Percentiles rank a stretch among this genome's conserved stretches.
phyloP scores from a whole-genome alignment of 2,329 filamentous ascomycete species.

The Colletotrichum viniferum region DNA sequence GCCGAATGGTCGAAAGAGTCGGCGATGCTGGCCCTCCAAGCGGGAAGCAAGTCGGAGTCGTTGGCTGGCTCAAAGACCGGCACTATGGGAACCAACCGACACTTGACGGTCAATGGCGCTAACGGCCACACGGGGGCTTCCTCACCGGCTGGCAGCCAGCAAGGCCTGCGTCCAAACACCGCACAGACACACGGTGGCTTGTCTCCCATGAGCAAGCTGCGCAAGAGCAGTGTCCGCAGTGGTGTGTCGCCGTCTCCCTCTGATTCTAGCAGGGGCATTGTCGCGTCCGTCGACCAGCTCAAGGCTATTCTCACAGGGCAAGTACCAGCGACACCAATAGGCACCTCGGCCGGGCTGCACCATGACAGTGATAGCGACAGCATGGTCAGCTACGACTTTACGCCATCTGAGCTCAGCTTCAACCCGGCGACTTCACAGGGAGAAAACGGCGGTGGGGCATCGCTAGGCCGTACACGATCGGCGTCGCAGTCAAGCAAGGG shows the following conservation, averaged over 20 bases:
- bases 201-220: slow-evolving; percentile 45
- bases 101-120: slow-evolving; percentile 59
- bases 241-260: slow-evolving; percentile 49
- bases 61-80: slow-evolving; percentile 76
- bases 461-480: slow-evolving; percentile 32
- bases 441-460: slow-evolving; percentile 30
- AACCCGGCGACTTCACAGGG: slow-evolving; percentile 40
- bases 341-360: slow-evolving; percentile 42
- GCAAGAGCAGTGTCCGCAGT: slow-evolving; percentile 61
- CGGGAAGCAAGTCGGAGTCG: slow-evolving; percentile 74
- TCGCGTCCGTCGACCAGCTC: slow-evolving; percentile 68
- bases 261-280: slow-evolving; percentile 50
- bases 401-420: slow-evolving; percentile 70
- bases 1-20: slow-evolving; percentile 80
- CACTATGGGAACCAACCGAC: slow-evolving; percentile 57
- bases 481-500: slow-evolving; percentile 39
- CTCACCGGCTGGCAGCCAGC: slow-evolving; percentile 57
- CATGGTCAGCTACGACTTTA: slow-evolving; percentile 73
- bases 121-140: slow-evolving; percentile 42
- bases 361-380: slow-evolving; percentile 67
- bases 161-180: slow-evolving; percentile 55
- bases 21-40: slow-evolving; percentile 71
- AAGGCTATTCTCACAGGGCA: slow-evolving; percentile 65
- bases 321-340: slow-evolving; percentile 41
- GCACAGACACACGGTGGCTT: slow-evolving; percentile 32